Percentiles rank a stretch among this genome's conserved stretches.
Conservation (phyloP, 768 basidiomycete genomes). For the Lactifluus echinatus region DNA sequence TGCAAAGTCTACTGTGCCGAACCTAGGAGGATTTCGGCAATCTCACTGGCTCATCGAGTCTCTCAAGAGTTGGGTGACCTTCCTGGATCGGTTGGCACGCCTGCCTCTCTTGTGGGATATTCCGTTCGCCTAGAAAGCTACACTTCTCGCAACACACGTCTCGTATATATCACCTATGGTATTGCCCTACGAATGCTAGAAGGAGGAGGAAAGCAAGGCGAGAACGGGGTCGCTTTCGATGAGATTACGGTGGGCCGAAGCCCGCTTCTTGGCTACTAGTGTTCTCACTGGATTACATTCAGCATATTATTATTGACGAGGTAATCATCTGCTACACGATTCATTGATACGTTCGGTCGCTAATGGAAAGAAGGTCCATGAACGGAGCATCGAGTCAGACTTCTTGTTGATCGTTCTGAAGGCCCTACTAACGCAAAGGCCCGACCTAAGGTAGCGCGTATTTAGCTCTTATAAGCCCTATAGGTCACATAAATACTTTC, state of each 20-base stretch:
- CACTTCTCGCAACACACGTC: slow-evolving; percentile 64
- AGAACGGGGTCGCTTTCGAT: slow-evolving; percentile 76
- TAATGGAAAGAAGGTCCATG: slow-evolving; percentile 58
- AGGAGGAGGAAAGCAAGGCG: slow-evolving; percentile 58
- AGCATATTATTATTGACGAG: slow-evolving; percentile 97
- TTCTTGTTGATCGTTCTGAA: slow-evolving; percentile 93
- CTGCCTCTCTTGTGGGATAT: slow-evolving; percentile 81
- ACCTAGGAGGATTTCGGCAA: slow-evolving; percentile 90
- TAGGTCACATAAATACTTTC: not conserved
- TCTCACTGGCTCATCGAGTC: slow-evolving; percentile 92
- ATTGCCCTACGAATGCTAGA: slow-evolving; percentile 98
- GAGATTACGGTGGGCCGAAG: slow-evolving; percentile 72
- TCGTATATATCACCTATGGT: slow-evolving; percentile 87
- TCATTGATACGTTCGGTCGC: not conserved
- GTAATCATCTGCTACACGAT: slow-evolving; percentile 30
- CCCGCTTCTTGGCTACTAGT: slow-evolving; percentile 1
- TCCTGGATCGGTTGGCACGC: slow-evolving; percentile 66
- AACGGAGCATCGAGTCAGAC: slow-evolving; percentile 94
- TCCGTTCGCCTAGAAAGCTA: slow-evolving; percentile 90
- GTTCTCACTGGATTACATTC: slow-evolving; percentile 7
- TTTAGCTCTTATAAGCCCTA: not conserved
- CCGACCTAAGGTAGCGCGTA: slow-evolving; percentile 67
- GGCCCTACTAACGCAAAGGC: slow-evolving; percentile 62
- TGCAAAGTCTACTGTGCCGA: slow-evolving; percentile 96
- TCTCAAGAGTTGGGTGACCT: slow-evolving; percentile 88